Percentiles rank a stretch among this genome's conserved stretches.
phyloP scores from a whole-genome alignment of 2,329 filamentous ascomycete species.

The Colletotrichum scovillei region DNA sequence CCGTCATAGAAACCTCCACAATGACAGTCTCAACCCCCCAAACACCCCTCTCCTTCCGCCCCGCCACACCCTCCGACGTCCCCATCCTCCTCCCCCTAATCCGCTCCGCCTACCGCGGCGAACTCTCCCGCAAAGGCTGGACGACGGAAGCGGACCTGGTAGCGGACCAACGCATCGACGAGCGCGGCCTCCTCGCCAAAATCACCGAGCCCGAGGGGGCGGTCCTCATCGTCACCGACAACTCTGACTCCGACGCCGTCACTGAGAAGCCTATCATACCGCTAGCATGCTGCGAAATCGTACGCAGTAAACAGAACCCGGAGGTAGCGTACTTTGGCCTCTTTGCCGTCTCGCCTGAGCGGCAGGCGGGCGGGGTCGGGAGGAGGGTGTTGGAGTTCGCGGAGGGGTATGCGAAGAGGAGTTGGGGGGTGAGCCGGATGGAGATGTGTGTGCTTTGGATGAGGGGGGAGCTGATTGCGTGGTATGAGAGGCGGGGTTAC shows the following conservation, averaged over 20 bases:
- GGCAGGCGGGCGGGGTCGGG: constrained; percentile 58
- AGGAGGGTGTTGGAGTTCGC: constrained; percentile 52
- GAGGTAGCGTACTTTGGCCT: constrained; percentile 54
- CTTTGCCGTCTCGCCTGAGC: constrained; percentile 57
- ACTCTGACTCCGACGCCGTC: too few relatives aligned
- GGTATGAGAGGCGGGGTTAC: constrained; percentile 59
- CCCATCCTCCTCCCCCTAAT: constrained; percentile 51
- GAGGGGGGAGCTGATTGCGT: constrained; percentile 56
- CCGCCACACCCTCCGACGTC: constrained; percentile 47
- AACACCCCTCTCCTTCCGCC: constrained; percentile 45
- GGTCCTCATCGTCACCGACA: constrained; percentile 53
- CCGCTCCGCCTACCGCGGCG: constrained; percentile 57
- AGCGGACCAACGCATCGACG: constrained; percentile 55
- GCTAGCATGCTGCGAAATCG: constrained; percentile 58
- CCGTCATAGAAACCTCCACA: too few relatives aligned
- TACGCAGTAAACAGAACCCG: constrained; percentile 22
- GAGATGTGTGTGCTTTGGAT: constrained; percentile 58
- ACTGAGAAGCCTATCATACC: too few relatives aligned
- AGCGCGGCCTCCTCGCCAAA: constrained; percentile 48
- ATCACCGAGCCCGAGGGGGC: constrained; percentile 50
- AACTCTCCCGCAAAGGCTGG: constrained; percentile 54
- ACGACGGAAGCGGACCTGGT: constrained; percentile 59
- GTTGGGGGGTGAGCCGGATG: constrained; percentile 49
- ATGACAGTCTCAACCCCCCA: constrained; percentile 10
- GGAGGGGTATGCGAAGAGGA: constrained; percentile 49